Base-by-base conservation (phyloP, 257 asterid genomes). In the Mentha longifolia region DNA sequence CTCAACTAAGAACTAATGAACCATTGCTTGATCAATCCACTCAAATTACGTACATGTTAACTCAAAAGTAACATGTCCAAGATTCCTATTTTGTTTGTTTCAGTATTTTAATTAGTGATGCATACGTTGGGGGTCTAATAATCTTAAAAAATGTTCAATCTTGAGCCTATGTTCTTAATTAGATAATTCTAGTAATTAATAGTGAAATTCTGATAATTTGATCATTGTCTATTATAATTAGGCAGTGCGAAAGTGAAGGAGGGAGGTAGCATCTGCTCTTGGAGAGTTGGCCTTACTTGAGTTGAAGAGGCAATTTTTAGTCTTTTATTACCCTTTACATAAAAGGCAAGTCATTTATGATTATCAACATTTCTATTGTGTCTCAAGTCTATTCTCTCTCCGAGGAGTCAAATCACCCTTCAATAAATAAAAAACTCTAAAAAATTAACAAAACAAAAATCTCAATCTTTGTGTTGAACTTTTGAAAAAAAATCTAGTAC, bases 1-100 rank as follows among this genome's bases (percentile, higher is more conserved):
- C 8, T 91, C 99, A 0, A 70, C 99, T 19, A 94, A 94, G 84
- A 85, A 74, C 75, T 89, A 80, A 55, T 89, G 87, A 54, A 58
- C 58, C 67, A 77, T 73, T 76, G 79, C 72, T 68, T 80, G 74
- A 52, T 72, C 66, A 76, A 67, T 22, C 58, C 25, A 22, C 2
- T 22, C 25, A 22, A 22, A 22, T 22, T 22, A 22, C 25, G 25
- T 22, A 22, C 1, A 22, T 22, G 25, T 22, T 22, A 22, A 22
- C 25, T 22, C 25, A 6, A 45, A 2, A 1, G 31, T 28, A 28
- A 28, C 39, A 5, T 35, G 39, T 35, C 39, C n/a, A n/a, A n/a
- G n/a, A n/a, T n/a, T n/a, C n/a, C n/a, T n/a, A n/a, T n/a, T n/a
- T n/a, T n/a, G n/a, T n/a, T n/a, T n/a, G n/a, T n/a, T n/a, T 0